These are phyloP conservation scores for Cercospora sp. DNA, from an alignment of 2,329 filamentous ascomycete species.

Conservation along the genomic window DNA sequence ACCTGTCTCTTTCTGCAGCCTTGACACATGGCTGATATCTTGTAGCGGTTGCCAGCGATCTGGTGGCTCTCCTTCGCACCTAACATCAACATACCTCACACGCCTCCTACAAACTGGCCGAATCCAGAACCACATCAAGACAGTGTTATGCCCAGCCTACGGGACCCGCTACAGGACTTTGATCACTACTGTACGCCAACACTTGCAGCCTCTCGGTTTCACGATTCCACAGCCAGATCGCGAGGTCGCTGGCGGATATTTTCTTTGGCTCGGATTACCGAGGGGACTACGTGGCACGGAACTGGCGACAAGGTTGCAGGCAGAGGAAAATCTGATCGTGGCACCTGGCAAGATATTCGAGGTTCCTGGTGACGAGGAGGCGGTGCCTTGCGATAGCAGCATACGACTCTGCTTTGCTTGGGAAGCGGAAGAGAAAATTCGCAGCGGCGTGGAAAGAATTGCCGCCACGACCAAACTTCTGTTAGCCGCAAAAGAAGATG, in stretches of 20 bases:
- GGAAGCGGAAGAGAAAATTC: conserved; percentile 66
- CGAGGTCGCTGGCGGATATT: conserved; percentile 73
- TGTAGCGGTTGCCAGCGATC: conserved; percentile 54
- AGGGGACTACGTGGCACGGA: conserved; percentile 53
- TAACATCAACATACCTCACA: conserved; percentile 58
- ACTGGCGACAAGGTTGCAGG: conserved; percentile 58
- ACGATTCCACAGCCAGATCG: conserved; percentile 45
- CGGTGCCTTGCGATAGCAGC: conserved; percentile 55
- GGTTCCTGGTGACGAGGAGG: conserved; percentile 48
- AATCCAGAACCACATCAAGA: conserved; percentile 55
- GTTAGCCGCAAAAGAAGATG: conserved; percentile 24
- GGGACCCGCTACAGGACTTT: conserved; percentile 56
- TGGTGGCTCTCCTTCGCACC: conserved; percentile 61
- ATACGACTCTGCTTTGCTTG: conserved; percentile 72
- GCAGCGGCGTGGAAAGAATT: conserved; percentile 67
- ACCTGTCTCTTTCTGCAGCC: conserved; percentile 3
- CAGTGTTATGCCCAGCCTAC: conserved; percentile 58
- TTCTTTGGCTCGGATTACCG: conserved; percentile 75
- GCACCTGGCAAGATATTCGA: conserved; percentile 71
- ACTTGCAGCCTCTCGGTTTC: conserved; percentile 66
- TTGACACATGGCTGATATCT: conserved; percentile 15
- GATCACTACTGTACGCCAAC: conserved; percentile 57
- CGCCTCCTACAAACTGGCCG: conserved; percentile 54
- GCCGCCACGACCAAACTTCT: conserved; percentile 50
- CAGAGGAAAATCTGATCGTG: conserved; percentile 66